Percentiles rank a stretch among this genome's conserved stretches.
phyloP scores from a whole-genome alignment of 2,329 filamentous ascomycete genomes.

The Dissoconium aciculare region DNA sequence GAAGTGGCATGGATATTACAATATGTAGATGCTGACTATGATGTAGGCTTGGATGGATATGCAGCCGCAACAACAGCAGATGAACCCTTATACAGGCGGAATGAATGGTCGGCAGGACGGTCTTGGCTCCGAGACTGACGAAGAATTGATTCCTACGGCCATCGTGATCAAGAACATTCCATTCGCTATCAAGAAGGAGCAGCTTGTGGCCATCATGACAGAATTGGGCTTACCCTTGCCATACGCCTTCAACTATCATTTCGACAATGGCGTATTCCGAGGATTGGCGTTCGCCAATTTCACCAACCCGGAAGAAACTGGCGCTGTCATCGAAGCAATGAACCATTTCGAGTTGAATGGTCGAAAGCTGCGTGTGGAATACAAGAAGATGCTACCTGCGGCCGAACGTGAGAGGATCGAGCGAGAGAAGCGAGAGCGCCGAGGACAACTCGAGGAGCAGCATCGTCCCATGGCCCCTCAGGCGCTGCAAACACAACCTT shows the following conservation, averaged over 20 bases:
- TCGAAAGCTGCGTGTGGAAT: slow-evolving; percentile 86
- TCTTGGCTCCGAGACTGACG: slow-evolving; percentile 43
- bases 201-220: slow-evolving; percentile 82
- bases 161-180: slow-evolving; percentile 99
- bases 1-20: slow-evolving; percentile 1
- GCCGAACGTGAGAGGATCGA: slow-evolving; percentile 93
- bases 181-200: slow-evolving; percentile 95
- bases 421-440: slow-evolving; percentile 87
- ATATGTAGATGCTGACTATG: slow-evolving; percentile 10
- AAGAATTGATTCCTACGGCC: slow-evolving; percentile 91
- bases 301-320: slow-evolving; percentile 85
- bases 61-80: slow-evolving; percentile 31
- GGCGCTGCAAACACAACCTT: slow-evolving; percentile 69
- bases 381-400: slow-evolving; percentile 97
- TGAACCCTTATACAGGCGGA: slow-evolving; percentile 33
- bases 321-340: slow-evolving; percentile 78
- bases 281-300: slow-evolving; percentile 97
- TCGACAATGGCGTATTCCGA: slow-evolving; percentile 81
- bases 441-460: slow-evolving; percentile 92
- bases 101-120: slow-evolving; percentile 29
- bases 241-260: slow-evolving; percentile 99
- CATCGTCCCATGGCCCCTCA: slow-evolving; percentile 55
- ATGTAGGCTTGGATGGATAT: slow-evolving; percentile 48
- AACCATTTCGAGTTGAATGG: slow-evolving; percentile 94
- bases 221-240: slow-evolving; percentile 85